Conservation (phyloP, 2,329 filamentous ascomycete species). For the Colletotrichum sp. region DNA sequence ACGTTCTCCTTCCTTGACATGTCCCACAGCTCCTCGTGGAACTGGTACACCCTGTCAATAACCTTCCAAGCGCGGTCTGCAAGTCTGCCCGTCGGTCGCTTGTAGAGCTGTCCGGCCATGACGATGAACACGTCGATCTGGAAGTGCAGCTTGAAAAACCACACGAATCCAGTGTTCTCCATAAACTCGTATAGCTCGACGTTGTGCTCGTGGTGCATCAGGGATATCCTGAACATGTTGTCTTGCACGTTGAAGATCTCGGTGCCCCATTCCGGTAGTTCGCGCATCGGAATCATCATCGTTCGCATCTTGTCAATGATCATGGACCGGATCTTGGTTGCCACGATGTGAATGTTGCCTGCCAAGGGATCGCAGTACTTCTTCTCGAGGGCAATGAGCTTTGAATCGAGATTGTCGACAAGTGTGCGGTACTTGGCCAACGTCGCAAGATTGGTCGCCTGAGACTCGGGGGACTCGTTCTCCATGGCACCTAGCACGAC, state of each 20-base stretch:
- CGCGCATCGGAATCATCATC: conserved; percentile 50
- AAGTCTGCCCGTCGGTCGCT: conserved; percentile 49
- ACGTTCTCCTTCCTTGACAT: conserved; percentile 48
- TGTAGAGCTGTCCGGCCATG: conserved; percentile 58
- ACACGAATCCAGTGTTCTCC: conserved; percentile 54
- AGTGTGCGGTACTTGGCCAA: conserved; percentile 47
- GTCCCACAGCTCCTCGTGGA: conserved; percentile 57
- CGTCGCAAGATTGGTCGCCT: conserved; percentile 46
- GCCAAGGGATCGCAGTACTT: conserved; percentile 57
- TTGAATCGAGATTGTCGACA: conserved; percentile 46
- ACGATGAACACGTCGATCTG: conserved; percentile 62
- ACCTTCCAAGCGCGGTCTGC: conserved; percentile 59
- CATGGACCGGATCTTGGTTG: conserved; percentile 50
- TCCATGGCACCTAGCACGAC: conserved; percentile 39
- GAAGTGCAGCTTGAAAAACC: conserved; percentile 61
- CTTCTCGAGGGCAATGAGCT: conserved; percentile 49
- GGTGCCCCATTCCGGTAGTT: conserved; percentile 53
- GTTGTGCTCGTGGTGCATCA: conserved; percentile 54
- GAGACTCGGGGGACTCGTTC: conserved; percentile 50
- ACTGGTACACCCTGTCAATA: conserved; percentile 50
- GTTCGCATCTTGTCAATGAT: conserved; percentile 55
- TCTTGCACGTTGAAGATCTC: conserved; percentile 56
- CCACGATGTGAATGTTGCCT: conserved; percentile 57
- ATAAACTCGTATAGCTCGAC: conserved; percentile 47
- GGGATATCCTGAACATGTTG: conserved; percentile 59